Conservation (phyloP, 2,329 filamentous ascomycete genomes). For the Myriosclerotinia curreyana region DNA sequence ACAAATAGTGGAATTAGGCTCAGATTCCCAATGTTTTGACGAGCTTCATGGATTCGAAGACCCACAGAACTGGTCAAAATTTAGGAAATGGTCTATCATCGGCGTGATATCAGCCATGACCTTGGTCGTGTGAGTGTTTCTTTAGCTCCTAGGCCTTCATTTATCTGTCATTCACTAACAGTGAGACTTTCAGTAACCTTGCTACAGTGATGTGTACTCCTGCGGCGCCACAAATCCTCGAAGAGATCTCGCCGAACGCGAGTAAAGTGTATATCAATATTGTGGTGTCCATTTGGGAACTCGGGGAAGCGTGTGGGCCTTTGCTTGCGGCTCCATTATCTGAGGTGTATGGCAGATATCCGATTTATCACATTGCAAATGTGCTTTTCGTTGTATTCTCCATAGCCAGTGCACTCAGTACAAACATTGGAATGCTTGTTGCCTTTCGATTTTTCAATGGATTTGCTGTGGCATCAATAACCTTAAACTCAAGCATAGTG, state of each 20-base stretch:
- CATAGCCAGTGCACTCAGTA: constrained; percentile 45
- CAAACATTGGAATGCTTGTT: constrained; percentile 46
- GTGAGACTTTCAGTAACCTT: not conserved
- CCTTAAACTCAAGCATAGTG: constrained; percentile 45
- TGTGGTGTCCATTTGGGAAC: constrained; percentile 49
- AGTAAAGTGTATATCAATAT: constrained; percentile 30
- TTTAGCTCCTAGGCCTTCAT: too few species aligned
- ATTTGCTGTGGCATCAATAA: constrained; percentile 30
- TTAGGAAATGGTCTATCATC: constrained; percentile 19
- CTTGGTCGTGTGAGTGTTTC: not conserved
- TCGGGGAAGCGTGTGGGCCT: constrained; percentile 47
- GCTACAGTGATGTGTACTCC: not conserved
- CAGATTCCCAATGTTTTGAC: too few species aligned
- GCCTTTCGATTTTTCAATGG: constrained; percentile 39
- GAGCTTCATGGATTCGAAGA: constrained; percentile 28
- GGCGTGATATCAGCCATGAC: not conserved
- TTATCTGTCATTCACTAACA: not conserved
- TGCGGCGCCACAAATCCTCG: not conserved
- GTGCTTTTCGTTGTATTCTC: constrained; percentile 51
- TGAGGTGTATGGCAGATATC: constrained; percentile 44
- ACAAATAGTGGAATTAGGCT: too few species aligned
- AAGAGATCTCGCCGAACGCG: not conserved
- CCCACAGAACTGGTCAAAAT: constrained; percentile 38
- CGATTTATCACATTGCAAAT: constrained; percentile 46
- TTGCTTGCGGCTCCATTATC: constrained; percentile 46